These are phyloP conservation scores for Bacidia gigantensis DNA, from an alignment of 495 filamentous ascomycete species.

Conservation along the genomic window DNA sequence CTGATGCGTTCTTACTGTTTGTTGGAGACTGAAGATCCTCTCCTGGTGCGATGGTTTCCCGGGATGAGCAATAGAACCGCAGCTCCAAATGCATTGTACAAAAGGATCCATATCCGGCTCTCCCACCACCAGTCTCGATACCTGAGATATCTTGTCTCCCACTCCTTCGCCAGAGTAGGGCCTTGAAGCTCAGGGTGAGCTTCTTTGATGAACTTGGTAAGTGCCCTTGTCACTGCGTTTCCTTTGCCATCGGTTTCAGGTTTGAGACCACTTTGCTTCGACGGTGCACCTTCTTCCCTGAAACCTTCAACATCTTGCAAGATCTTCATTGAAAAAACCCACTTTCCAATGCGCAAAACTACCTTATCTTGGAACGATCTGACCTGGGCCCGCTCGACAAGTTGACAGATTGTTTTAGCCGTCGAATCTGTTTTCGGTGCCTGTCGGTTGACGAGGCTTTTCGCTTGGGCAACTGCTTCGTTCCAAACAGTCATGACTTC, in stretches of 20 bases:
- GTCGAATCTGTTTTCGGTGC: neutral
- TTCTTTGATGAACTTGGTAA: neutral
- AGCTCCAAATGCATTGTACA: conserved; percentile 2
- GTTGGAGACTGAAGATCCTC: neutral
- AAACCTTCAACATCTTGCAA: conserved; percentile 4
- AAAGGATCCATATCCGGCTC: conserved; percentile 2
- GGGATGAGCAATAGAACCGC: neutral
- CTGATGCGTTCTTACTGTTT: neutral
- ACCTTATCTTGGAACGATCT: neutral
- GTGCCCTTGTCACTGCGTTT: neutral
- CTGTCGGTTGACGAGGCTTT: neutral
- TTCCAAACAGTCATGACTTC: neutral
- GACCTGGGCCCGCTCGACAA: neutral
- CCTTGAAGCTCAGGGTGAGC: neutral
- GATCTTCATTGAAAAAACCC: conserved; percentile 1
- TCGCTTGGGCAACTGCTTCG: neutral
- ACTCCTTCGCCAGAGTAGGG: neutral
- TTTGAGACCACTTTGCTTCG: neutral
- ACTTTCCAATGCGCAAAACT: neutral
- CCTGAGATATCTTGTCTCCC: neutral
- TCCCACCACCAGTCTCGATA: conserved; percentile 1
- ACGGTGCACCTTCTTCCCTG: neutral
- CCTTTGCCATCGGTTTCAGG: neutral
- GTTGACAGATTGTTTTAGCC: neutral
- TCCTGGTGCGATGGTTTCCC: neutral